Conservation (phyloP, 2,329 filamentous ascomycete species). For the Hypocreales sp. region DNA sequence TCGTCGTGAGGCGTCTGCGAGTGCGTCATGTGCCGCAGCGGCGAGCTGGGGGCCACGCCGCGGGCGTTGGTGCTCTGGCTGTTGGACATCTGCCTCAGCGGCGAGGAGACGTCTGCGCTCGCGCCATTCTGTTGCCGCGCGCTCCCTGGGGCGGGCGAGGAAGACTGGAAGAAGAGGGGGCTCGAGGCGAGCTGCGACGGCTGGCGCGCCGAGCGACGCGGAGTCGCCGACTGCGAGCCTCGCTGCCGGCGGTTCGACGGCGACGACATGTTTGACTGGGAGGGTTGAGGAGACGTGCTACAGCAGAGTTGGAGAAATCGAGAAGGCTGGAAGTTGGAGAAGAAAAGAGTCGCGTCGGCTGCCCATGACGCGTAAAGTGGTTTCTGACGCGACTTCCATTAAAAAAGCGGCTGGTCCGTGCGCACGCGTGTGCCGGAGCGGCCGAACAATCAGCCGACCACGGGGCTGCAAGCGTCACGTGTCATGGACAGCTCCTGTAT, state of each 20-base stretch:
- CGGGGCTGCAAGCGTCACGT: too few species aligned
- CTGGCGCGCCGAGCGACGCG: conserved; percentile 25
- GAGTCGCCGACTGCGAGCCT: conserved; percentile 34
- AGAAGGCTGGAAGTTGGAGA: too few species aligned
- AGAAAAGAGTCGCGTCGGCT: conserved; percentile 11
- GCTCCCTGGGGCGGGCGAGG: conserved; percentile 20
- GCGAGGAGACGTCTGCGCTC: conserved; percentile 32
- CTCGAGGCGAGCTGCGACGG: conserved; percentile 51
- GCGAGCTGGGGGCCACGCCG: conserved; percentile 37
- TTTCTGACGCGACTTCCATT: conserved; percentile 7
- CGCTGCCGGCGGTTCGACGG: conserved; percentile 30
- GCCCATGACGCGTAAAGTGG: conserved; percentile 24
- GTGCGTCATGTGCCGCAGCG: conserved; percentile 41
- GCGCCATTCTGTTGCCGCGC: conserved; percentile 13
- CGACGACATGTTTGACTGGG: conserved; percentile 21
- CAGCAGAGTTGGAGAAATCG: conserved; percentile 9
- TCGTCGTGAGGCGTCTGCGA: conserved; percentile 33
- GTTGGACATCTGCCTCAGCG: conserved; percentile 39
- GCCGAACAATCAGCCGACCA: too few species aligned
- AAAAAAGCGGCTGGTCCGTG: conserved; percentile 9
- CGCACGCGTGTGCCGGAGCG: conserved; percentile 12
- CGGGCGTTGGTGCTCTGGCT: conserved; percentile 31
- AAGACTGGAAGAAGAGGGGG: conserved; percentile 60
- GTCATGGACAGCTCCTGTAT: too few species aligned
- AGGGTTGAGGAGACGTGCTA: conserved; percentile 2